Percentiles rank a stretch among this genome's conserved stretches.
These are phyloP conservation scores for Leccinum subspadiceum DNA, from an alignment of 1,284 basidiomycete genomes.

Conservation along the genomic window DNA sequence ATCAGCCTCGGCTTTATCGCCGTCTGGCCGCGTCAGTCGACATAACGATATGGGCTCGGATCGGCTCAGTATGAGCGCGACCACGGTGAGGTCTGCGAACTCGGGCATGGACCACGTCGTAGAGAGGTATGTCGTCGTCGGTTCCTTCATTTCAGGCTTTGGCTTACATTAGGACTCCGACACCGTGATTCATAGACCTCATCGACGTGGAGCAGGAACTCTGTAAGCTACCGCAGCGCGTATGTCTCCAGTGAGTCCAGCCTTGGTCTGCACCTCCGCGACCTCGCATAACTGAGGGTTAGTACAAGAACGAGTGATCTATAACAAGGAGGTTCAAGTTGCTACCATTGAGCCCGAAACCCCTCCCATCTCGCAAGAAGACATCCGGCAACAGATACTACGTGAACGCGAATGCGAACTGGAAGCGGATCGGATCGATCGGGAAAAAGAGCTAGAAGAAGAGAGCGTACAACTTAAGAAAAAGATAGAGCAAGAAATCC, in stretches of 20 bases:
- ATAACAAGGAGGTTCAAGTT: constrained; percentile 94
- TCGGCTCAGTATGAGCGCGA: constrained; percentile 44
- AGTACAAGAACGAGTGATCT: constrained; percentile 78
- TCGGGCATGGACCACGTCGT: constrained; percentile 64
- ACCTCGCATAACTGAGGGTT: constrained; percentile 1
- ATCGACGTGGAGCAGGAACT: constrained; percentile 86
- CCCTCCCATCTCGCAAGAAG: constrained; percentile 59
- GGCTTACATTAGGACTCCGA: constrained; percentile 47
- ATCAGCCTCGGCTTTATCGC: constrained; percentile 42
- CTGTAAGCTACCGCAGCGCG: constrained; percentile 87
- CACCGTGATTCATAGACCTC: constrained; percentile 66
- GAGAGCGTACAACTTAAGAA: constrained; percentile 76
- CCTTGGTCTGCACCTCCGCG: neutral
- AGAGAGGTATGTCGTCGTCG: constrained; percentile 49
- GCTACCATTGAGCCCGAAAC: constrained; percentile 57
- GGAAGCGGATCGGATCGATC: constrained; percentile 14
- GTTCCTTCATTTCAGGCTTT: neutral
- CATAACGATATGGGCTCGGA: constrained; percentile 59
- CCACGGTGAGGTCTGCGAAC: constrained; percentile 47
- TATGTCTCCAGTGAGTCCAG: constrained; percentile 30
- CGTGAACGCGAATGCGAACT: constrained; percentile 43
- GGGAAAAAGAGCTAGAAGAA: constrained; percentile 79
- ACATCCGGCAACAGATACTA: constrained; percentile 68
- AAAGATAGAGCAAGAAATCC: constrained; percentile 80
- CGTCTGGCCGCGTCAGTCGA: constrained; percentile 62